These are phyloP conservation scores for Malus domestica DNA, from an alignment of 306 rosid genomes.

Conservation along the genomic window ASM211411v1 NC_041802.1:3951501-3952000, in stretches of 20 bases:
- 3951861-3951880: conserved; percentile 28
- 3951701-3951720: conserved; percentile 46
- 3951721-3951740: conserved; percentile 17
- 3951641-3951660: conserved; percentile 28
- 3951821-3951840: conserved; percentile 3
- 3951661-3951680: neutral
- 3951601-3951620: conserved; percentile 20
- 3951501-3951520: neutral
- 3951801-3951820: neutral
- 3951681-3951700: neutral
- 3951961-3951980: conserved; percentile 79
- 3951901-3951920: conserved; percentile 45
- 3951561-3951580: conserved; percentile 21
- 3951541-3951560: conserved; percentile 21
- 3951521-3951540: conserved; percentile 39
- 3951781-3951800: conserved; percentile 2
- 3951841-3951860: neutral
- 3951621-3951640: conserved; percentile 33
- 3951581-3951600: conserved; percentile 34
- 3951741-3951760: conserved; percentile 14
- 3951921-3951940: conserved; percentile 75
- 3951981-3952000: conserved; percentile 77
- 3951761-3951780: conserved; percentile 22
- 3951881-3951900: conserved; percentile 36
- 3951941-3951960: conserved; percentile 79